Conservation (phyloP, 257 asterid genomes). For the Cinchona pubescens region DNA sequence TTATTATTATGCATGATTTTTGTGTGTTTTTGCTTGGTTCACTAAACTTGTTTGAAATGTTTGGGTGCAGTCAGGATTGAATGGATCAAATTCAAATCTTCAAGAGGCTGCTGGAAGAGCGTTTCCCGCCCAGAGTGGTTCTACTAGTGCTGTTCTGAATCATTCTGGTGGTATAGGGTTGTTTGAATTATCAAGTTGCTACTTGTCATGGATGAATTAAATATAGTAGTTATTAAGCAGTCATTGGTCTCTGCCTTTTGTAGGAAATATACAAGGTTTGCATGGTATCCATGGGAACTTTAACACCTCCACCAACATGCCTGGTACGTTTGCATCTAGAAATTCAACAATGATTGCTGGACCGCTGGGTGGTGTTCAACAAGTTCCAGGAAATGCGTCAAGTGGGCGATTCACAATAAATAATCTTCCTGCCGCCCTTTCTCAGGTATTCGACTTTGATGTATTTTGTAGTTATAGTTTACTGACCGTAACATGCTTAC, state of each 20-base stretch:
- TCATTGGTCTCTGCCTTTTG: constrained; percentile 9
- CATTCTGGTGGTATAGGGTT: constrained; percentile 55
- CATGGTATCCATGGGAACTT: constrained; percentile 71
- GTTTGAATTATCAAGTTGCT: constrained; percentile 15
- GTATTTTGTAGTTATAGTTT: background rate
- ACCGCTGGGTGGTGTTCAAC: constrained; percentile 68
- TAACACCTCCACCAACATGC: constrained; percentile 70
- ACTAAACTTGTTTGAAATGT: background rate
- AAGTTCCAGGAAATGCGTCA: constrained; percentile 64
- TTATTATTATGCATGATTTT: background rate
- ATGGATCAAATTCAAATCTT: constrained; percentile 71
- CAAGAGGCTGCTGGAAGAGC: constrained; percentile 63
- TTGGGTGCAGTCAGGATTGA: constrained; percentile 59
- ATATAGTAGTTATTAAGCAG: background rate
- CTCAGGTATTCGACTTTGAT: constrained; percentile 53
- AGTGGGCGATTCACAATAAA: constrained; percentile 67
- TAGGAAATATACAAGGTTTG: constrained; percentile 69
- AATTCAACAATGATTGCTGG: constrained; percentile 56
- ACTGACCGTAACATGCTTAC: background rate
- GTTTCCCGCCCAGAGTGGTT: constrained; percentile 67
- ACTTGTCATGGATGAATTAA: background rate
- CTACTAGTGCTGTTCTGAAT: constrained; percentile 58
- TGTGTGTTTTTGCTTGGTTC: background rate
- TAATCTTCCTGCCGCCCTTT: constrained; percentile 61
- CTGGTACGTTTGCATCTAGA: constrained; percentile 66